phyloP scores from a whole-genome alignment of 208 protist genomes.

The Acanthamoeba polyphaga region DNA sequence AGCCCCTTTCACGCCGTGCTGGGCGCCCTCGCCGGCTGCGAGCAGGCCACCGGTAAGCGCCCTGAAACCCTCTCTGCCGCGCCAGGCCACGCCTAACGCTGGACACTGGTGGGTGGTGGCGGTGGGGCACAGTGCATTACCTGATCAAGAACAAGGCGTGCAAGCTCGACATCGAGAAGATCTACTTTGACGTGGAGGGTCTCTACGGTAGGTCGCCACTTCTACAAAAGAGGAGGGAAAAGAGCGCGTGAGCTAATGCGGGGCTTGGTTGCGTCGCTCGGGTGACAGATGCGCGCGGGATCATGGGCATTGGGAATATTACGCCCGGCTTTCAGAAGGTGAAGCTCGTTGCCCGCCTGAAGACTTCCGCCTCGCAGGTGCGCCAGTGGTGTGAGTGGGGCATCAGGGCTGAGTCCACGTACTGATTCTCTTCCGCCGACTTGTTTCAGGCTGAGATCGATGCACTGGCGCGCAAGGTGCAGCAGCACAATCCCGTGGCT shows the following conservation, averaged over 20 bases:
- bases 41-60: slow-evolving; percentile 14
- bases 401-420: neutral
- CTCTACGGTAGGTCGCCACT: neutral
- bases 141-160: slow-evolving; percentile 56
- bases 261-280: neutral
- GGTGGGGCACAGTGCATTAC: slow-evolving; percentile 21
- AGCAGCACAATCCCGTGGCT: slow-evolving; percentile 45
- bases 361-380: slow-evolving; percentile 14
- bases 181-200: slow-evolving; percentile 29
- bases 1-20: slow-evolving; percentile 39
- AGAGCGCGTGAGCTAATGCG: neutral
- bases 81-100: neutral
- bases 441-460: neutral
- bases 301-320: slow-evolving; percentile 30
- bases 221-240: neutral
- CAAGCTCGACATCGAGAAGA: slow-evolving; percentile 48
- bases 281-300: neutral
- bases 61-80: neutral
- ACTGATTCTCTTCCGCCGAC: neutral
- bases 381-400: neutral
- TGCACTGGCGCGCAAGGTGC: slow-evolving; percentile 36
- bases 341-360: slow-evolving; percentile 19
- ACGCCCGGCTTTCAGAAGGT: slow-evolving; percentile 45
- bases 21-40: slow-evolving; percentile 14
- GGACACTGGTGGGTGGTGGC: neutral